phyloP scores from a whole-genome alignment of 805 yeast species.

The Blastobotrys terrestris region DNA sequence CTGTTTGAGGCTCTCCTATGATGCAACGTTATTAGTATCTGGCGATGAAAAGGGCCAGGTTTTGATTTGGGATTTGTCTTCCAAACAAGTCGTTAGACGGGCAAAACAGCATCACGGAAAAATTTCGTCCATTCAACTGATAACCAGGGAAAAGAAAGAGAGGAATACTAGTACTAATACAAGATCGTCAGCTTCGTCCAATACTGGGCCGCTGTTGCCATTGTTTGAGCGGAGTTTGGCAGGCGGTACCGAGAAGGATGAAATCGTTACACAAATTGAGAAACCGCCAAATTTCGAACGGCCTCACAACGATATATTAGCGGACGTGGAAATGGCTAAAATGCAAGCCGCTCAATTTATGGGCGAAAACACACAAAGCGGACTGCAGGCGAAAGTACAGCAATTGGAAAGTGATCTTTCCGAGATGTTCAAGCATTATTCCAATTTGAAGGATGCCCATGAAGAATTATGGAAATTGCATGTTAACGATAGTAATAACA shows the following conservation, averaged over 20 bases:
- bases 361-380: conserved; percentile 9
- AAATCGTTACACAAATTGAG: conserved; percentile 17
- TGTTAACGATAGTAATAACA: too few relatives aligned
- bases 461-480: conserved; percentile 22
- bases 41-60: conserved; percentile 74
- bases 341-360: conserved; percentile 8
- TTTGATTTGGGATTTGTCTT: conserved; percentile 53
- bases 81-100: conserved; percentile 29
- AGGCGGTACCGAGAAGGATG: conserved; percentile 13
- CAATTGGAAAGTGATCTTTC: conserved; percentile 16
- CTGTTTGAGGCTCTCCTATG: conserved; percentile 55
- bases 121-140: conserved; percentile 16
- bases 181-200: background rate
- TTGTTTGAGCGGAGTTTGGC: conserved; percentile 24
- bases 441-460: conserved; percentile 15
- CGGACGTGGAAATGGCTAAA: conserved; percentile 6
- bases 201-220: conserved; percentile 19
- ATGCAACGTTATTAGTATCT: conserved; percentile 63
- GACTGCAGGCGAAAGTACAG: conserved; percentile 13
- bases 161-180: background rate
- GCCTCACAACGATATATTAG: background rate
- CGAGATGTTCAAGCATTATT: conserved; percentile 14
- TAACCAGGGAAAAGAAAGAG: conserved; percentile 7
- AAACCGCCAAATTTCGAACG: background rate
- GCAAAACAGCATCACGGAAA: conserved; percentile 23